Evolutionary conservation across 306 rosid species (phyloP).

Genomic region (Cucurbita maxima): DNA sequence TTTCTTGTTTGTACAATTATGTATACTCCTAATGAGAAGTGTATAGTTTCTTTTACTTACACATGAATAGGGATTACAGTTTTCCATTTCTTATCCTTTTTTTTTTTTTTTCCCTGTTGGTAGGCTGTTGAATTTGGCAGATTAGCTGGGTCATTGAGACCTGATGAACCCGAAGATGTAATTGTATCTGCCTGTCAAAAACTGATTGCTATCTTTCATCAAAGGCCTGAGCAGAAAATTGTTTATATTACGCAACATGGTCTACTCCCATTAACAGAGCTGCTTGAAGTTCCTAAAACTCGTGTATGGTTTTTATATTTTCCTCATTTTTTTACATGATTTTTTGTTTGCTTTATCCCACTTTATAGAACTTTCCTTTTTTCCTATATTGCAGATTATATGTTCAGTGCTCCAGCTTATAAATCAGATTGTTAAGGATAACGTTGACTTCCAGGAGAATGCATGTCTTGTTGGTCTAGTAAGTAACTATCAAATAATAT

Average conservation of each 20-base stretch:
- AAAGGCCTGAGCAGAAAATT: constrained; percentile 87
- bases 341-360: background rate
- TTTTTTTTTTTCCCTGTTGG: constrained; percentile 4
- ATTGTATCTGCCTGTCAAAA: constrained; percentile 83
- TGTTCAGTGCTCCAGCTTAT: constrained; percentile 95
- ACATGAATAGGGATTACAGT: constrained; percentile 13
- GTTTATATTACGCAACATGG: constrained; percentile 91
- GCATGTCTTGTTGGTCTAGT: constrained; percentile 98
- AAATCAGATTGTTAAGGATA: constrained; percentile 83
- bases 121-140: constrained; percentile 96
- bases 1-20: background rate
- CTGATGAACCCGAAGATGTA: constrained; percentile 81
- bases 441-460: constrained; percentile 81
- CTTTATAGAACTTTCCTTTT: background rate
- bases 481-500: constrained; percentile 17
- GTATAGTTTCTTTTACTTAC: background rate
- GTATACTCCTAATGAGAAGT: background rate
- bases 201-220: constrained; percentile 63
- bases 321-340: background rate
- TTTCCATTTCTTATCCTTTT: background rate
- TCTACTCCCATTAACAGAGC: constrained; percentile 73
- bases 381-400: constrained; percentile 41
- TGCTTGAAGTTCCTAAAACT: constrained; percentile 80
- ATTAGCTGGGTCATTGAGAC: constrained; percentile 66
- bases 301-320: constrained; percentile 45